Base-by-base conservation (phyloP, 176 grass and related monocot species). In the Avena sativa region DNA sequence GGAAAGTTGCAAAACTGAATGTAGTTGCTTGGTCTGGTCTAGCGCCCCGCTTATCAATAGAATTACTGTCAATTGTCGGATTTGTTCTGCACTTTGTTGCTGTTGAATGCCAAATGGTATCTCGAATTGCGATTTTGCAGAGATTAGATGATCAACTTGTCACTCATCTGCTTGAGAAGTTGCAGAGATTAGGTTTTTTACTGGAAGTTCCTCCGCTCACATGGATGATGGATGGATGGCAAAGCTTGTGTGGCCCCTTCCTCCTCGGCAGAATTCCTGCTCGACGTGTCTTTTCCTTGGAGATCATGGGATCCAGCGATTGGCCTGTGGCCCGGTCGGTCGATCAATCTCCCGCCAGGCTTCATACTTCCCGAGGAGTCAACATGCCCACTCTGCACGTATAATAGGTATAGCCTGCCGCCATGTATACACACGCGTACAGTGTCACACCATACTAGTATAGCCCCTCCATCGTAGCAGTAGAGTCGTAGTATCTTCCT, bases 341-440 rank as follows among this genome's bases (percentile, higher is more conserved):
- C 3, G 23, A 69, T 63, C 43, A 82, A 70, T 3, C 86, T 76
- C 34, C 26, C 70, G 32, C 52, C 70, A 52, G 61, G 68, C 19
- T 65, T 69, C 59, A 80, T 91, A 78, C 81, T 85, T 88, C 82
- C 86, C 77, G 81, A 91, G 86, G 86, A 78, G 82, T 78, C 90
- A 81, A 86, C 76, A 57, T 48, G 51, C 32, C 32, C 32, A 34
- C 32, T 71, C 70, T 60, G 7, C 4, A 4, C 13, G 19, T 73
- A 6, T 23, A 52, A 74, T 59, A 76, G 28, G 53, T 62, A 78
- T 81, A 70, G 81, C 25, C 25, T 40, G 84, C 36, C 13, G 78
- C 61, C 53, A 56, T 56, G 14, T 68, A 76, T 16, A 30, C 1
- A 47, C 34, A 30, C 61, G 17, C 20, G n/a, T 68, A 82, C 43